phyloP scores from a whole-genome alignment of 1,284 basidiomycete genomes.

The Moniliophthora roreri region DNA sequence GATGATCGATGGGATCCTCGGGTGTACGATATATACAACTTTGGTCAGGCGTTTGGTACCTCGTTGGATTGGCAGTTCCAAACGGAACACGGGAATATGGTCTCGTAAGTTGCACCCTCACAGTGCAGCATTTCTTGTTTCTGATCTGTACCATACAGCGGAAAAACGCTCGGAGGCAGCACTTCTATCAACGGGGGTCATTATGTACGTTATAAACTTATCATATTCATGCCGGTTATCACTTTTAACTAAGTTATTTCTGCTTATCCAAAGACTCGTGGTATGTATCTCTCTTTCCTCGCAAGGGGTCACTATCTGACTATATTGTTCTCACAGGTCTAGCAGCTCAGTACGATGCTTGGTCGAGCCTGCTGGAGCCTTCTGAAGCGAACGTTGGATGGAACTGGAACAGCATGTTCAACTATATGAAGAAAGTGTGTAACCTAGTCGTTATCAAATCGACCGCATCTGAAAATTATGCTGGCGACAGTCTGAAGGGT shows the following conservation, averaged over 20 bases:
- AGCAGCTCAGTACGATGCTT: constrained; percentile 55
- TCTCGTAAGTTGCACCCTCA: constrained; percentile 35
- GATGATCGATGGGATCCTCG: constrained; percentile 46
- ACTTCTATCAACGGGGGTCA: constrained; percentile 60
- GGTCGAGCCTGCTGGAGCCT: constrained; percentile 48
- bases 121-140: background rate
- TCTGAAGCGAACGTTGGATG: constrained; percentile 49
- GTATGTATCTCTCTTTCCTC: constrained; percentile 15
- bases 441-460: background rate
- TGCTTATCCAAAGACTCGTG: too few relatives aligned
- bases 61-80: constrained; percentile 49
- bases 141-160: constrained; percentile 29
- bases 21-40: constrained; percentile 50
- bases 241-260: too few relatives aligned
- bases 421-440: constrained; percentile 52
- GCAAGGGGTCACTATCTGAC: background rate
- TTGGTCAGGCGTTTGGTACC: constrained; percentile 44
- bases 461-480: too few relatives aligned
- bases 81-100: constrained; percentile 48
- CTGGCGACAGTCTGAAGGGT: constrained; percentile 45
- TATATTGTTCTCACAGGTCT: constrained; percentile 16
- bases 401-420: constrained; percentile 55
- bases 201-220: too few relatives aligned
- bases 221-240: too few relatives aligned
- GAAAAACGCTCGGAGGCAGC: constrained; percentile 59